phyloP scores from a whole-genome alignment of 2,329 filamentous ascomycete species.

The Drechmeria coniospora region DNA sequence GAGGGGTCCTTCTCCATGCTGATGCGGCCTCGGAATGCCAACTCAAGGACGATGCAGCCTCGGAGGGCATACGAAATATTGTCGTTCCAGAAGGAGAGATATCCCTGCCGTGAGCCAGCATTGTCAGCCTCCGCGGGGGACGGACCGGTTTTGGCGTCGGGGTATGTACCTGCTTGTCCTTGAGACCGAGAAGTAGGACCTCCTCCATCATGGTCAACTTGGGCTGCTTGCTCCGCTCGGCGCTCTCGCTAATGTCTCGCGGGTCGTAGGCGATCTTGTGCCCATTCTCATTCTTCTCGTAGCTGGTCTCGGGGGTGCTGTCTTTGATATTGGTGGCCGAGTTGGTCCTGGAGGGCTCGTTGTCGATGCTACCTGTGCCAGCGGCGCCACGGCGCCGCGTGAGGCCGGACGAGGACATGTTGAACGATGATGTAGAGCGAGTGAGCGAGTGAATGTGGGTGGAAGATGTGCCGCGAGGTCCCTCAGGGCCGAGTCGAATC shows the following conservation, averaged over 20 bases:
- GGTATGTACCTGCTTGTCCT: conserved; percentile 82
- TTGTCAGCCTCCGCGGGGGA: too few relatives aligned
- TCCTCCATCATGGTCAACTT: conserved; percentile 99
- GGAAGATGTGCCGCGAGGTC: too few relatives aligned
- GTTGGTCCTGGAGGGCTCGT: conserved; percentile 39
- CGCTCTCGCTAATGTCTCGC: conserved; percentile 90
- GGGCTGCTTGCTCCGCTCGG: conserved; percentile 90
- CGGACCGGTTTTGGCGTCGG: neutral
- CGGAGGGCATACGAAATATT: conserved; percentile 97
- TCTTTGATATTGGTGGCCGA: conserved; percentile 38
- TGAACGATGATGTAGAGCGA: conserved; percentile 6
- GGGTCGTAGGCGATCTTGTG: conserved; percentile 98
- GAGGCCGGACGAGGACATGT: conserved; percentile 33
- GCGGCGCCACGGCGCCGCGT: conserved; percentile 57
- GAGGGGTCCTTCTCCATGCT: conserved; percentile 97
- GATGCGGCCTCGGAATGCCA: conserved; percentile 89
- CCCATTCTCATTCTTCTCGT: conserved; percentile 84
- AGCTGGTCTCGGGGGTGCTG: conserved; percentile 59
- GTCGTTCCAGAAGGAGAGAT: conserved; percentile 99
- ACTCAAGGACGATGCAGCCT: conserved; percentile 94
- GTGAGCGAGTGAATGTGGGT: too few relatives aligned
- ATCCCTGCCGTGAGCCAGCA: conserved; percentile 62
- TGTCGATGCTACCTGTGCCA: conserved; percentile 43
- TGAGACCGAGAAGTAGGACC: conserved; percentile 82
- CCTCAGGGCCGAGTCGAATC: conserved; percentile 1